Base-by-base conservation (phyloP, 768 basidiomycete species). In the Rhodosporidiobolus sp. region DNA sequence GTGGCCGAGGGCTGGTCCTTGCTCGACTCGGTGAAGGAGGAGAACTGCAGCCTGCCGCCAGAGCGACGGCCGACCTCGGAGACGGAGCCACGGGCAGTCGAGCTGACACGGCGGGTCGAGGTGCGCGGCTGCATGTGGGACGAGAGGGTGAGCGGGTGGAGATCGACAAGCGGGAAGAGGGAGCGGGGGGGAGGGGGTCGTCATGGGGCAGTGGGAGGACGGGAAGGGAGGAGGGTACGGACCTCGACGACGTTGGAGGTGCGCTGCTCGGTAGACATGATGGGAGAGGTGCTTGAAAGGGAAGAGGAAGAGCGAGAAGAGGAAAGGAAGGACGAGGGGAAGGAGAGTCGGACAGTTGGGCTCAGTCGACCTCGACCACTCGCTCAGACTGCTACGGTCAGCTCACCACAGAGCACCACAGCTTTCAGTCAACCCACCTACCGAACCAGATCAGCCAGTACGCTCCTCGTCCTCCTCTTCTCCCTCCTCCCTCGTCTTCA, bases 1-100 rank as follows among this genome's bases (percentile, higher is more conserved):
- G 92, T 94, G 70, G 93, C 94, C 84, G 94, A 91, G 24, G 94
- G 94, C 58, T 92, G 88, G 80, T 88, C 88, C 77, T 91, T 89
- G 49, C 80, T 80, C 35, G 79, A 80, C 78, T 82, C 66, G 46
- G 38, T 63, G 38, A 68, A 55, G 22, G 54, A 64, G 38, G 58
- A 68, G 58, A 75, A 75, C 34, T 67, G 56, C 9, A 74, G 55
- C 56, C 65, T 67, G 43, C 68, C 73, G 9, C 56, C 57, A 49
- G 34, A 46, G 43, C 65, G 61, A 9, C 69, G 56, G 3, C 73
- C 73, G 52, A 74, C 69, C 28, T 62, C 69, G 20, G 73, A 67
- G 66, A 74, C 69, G 57, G 65, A 74, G 0, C 68, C 73, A 1
- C 73, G 38, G 0, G 64, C 65, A 22, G 65, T 64, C 28, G 65